Base-by-base conservation (phyloP, 192 early-diverging fungal genomes). In the Entophlyctis helioformis region DNA sequence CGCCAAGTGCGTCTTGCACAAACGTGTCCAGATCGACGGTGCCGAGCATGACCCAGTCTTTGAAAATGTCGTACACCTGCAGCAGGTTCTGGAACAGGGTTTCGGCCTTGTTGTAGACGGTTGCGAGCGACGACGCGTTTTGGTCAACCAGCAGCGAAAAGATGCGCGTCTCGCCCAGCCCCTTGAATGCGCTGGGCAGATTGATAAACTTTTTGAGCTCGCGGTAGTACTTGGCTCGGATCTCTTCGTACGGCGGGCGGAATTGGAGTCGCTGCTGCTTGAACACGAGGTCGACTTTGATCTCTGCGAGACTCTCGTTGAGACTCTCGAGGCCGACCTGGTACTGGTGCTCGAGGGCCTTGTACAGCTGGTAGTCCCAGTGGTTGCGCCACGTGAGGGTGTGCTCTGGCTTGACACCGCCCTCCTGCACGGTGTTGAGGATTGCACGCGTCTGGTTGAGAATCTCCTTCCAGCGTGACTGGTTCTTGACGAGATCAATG, bases 181-280 rank as follows among this genome's bases (percentile, higher is more conserved):
- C 59, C 39, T 57, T 55, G 50, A 78, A 76, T 1, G 56, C 16
- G 19, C 54, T 42, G 11, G 76, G 76, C 10, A 73, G 58, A 39
- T 69, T 78, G 44, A 78, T 74, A 42, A 76, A 64, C 46, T 69
- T 69, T 51, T 76, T 76, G 56, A 78, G 66, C 57, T 78, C 76
- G 2, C 72, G 54, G 45, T 73, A 78, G 53, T 76, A 78, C 46
- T 76, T 76, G n/a, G 76, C 69, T 35, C 64, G 54, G 45, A 78
- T 64, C 48, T 78, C 75, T 53, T 78, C 76, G 37, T 66, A 70
- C 1, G 71, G 39, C 21, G 76, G 76, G 2, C 72, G 50, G 46
- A 70, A 68, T 44, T 70, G 63, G 1, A 78, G 51, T 32, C 65
- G 63, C 44, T 66, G 64, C 23, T 72, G 62, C 39, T 76, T 73